Conservation (phyloP, 108 stramenopile genomes). For the Cylindrotheca closterium region DNA sequence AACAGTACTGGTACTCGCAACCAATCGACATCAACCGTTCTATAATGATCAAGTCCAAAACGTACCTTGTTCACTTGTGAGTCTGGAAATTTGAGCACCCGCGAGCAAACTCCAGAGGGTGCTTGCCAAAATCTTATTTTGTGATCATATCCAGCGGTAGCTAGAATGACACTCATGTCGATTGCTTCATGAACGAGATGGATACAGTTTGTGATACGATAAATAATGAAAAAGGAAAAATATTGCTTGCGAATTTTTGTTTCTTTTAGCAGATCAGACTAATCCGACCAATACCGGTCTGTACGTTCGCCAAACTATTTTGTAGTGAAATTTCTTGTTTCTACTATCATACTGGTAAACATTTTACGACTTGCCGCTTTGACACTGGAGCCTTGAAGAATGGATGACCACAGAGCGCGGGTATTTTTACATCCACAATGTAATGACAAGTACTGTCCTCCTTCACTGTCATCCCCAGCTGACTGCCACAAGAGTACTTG, state of each 20-base stretch:
- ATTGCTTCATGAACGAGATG: background rate
- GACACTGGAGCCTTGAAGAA: constrained; percentile 69
- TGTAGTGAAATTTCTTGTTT: too few species aligned
- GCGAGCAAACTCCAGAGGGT: constrained; percentile 84
- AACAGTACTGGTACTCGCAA: too few species aligned
- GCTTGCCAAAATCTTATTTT: constrained; percentile 99
- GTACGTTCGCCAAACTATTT: too few species aligned
- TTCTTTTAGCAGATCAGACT: too few species aligned
- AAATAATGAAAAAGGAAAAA: too few species aligned
- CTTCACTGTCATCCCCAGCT: constrained; percentile 56
- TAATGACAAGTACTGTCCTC: constrained; percentile 92
- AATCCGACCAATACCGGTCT: too few species aligned
- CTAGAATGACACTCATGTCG: constrained; percentile 92
- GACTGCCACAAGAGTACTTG: constrained; percentile 67
- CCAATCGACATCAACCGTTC: too few species aligned
- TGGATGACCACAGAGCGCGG: constrained; percentile 77
- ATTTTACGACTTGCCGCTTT: constrained; percentile 82
- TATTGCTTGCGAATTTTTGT: too few species aligned
- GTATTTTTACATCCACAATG: constrained; percentile 65
- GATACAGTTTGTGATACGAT: too few species aligned
- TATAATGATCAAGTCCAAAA: too few species aligned
- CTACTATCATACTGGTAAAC: constrained; percentile 60
- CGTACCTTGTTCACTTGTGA: constrained; percentile 82
- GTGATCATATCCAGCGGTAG: constrained; percentile 97
- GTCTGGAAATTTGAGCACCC: constrained; percentile 90